Conservation (phyloP, 768 basidiomycete species). For the Erythrobasidium yunnanense region DNA sequence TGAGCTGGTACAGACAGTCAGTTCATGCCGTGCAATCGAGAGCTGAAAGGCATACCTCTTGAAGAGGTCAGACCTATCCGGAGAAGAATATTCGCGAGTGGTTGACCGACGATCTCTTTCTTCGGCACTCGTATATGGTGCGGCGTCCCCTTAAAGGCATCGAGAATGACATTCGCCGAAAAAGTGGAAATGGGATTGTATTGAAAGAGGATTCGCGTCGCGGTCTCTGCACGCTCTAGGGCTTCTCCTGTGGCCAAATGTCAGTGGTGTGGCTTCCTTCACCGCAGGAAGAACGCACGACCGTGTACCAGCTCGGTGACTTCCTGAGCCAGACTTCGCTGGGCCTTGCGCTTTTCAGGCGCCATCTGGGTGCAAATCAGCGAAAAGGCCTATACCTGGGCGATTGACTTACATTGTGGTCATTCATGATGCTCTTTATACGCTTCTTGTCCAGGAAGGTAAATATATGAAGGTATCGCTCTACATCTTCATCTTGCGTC, state of each 20-base stretch:
- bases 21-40: too few species aligned
- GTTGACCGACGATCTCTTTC: too few species aligned
- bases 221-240: conserved; percentile 45
- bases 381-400: neutral
- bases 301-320: conserved; percentile 56
- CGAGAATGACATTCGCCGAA: conserved; percentile 49
- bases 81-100: too few species aligned
- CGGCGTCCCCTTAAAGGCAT: conserved; percentile 40
- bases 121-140: too few species aligned
- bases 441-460: conserved; percentile 58
- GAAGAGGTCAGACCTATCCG: too few species aligned
- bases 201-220: conserved; percentile 49
- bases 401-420: conserved; percentile 50
- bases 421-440: conserved; percentile 51
- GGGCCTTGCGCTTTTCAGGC: conserved; percentile 47
- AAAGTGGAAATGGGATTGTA: conserved; percentile 49
- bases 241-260: conserved; percentile 40
- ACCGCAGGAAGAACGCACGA: conserved; percentile 42
- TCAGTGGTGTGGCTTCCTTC: neutral
- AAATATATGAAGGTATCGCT: conserved; percentile 66
- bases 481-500: conserved; percentile 67
- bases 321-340: conserved; percentile 51
- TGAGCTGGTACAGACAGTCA: too few species aligned
- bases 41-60: too few species aligned
- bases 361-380: conserved; percentile 35